Conservation (phyloP, 331 rosid genomes). For the Malus hybrid region DNA sequence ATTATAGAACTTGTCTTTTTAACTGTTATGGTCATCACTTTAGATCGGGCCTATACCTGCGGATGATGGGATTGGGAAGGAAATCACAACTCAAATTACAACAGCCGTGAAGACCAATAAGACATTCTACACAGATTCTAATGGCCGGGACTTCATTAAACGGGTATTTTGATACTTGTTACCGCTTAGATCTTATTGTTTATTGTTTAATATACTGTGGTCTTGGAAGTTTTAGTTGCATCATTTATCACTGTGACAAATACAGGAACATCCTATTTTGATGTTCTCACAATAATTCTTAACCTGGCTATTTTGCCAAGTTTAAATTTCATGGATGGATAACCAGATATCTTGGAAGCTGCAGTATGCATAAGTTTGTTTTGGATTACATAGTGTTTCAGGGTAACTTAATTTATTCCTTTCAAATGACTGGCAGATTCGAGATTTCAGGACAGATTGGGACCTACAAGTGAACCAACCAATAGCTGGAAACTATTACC, state of each 20-base stretch:
- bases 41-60: conserved; percentile 28
- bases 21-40: neutral
- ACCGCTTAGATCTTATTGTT: neutral
- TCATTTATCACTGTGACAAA: neutral
- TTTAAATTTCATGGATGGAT: neutral
- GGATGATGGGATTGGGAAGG: conserved; percentile 31
- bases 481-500: conserved; percentile 36
- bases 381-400: neutral
- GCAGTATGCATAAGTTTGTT: neutral
- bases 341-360: neutral
- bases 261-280: neutral
- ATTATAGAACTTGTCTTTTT: neutral
- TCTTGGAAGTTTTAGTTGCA: neutral
- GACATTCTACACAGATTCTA: conserved; percentile 34
- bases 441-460: conserved; percentile 36
- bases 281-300: neutral
- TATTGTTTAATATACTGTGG: neutral
- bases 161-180: conserved; percentile 19
- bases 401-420: neutral
- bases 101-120: conserved; percentile 21
- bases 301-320: neutral
- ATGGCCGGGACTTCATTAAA: conserved; percentile 34
- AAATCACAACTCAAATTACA: conserved; percentile 28
- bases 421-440: conserved; percentile 24
- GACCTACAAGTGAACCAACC: conserved; percentile 34